Evolutionary conservation across 1,284 basidiomycete genomes (phyloP).

Genomic region (Vanrija pseudolonga): DNA sequence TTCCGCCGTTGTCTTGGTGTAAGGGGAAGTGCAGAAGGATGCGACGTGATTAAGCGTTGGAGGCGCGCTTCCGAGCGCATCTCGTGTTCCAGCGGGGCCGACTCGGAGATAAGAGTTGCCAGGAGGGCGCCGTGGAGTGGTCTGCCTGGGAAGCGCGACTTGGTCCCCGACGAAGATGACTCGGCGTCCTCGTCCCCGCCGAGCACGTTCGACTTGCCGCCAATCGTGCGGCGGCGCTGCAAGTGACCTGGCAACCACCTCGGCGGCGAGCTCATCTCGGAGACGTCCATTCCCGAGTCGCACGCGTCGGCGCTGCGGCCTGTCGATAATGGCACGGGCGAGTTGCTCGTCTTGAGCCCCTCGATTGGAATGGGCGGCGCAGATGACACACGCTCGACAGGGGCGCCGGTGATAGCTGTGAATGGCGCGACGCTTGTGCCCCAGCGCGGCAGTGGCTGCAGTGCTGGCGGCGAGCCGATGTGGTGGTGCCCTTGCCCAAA

Average conservation of each 20-base stretch:
- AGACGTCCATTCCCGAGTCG: neutral
- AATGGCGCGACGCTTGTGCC: constrained; percentile 8
- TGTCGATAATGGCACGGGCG: constrained; percentile 16
- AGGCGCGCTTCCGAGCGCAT: constrained; percentile 45
- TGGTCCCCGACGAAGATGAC: neutral
- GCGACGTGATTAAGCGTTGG: constrained; percentile 37
- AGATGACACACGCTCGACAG: constrained; percentile 21
- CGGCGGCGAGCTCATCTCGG: neutral
- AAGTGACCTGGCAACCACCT: neutral
- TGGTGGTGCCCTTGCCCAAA: constrained; percentile 4
- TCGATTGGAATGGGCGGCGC: constrained; percentile 35
- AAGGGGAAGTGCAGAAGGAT: constrained; percentile 37
- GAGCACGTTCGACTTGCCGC: neutral
- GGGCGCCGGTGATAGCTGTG: constrained; percentile 14
- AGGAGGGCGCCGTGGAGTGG: constrained; percentile 40
- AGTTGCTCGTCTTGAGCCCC: constrained; percentile 32
- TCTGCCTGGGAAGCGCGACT: constrained; percentile 24
- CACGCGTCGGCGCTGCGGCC: neutral
- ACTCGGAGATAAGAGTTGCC: constrained; percentile 44
- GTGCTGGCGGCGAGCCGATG: neutral
- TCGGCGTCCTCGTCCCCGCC: constrained; percentile 12
- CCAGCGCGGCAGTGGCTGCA: constrained; percentile 26
- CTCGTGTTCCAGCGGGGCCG: constrained; percentile 42
- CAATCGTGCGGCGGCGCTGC: neutral
- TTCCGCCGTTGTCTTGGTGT: constrained; percentile 38